Conservation (phyloP, 2,329 filamentous ascomycete species). For the Botryotinia calthae region DNA sequence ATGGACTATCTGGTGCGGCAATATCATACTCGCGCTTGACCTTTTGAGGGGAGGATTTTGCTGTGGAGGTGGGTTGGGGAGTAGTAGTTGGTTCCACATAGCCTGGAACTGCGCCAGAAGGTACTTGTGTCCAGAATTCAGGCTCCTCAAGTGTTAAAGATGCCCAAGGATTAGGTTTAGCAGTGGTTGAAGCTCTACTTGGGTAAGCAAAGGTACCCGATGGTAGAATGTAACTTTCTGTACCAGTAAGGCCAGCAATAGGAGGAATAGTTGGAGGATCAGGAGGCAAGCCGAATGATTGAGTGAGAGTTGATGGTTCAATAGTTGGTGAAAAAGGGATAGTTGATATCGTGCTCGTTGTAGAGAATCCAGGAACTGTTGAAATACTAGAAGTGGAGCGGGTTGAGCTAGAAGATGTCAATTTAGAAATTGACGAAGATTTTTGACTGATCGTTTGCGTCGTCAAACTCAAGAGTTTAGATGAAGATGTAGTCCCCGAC, state of each 20-base stretch:
- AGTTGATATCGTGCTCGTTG: neutral
- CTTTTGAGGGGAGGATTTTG: neutral
- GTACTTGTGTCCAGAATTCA: neutral
- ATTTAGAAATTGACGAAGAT: neutral
- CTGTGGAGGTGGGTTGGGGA: neutral
- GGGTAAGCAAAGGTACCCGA: neutral
- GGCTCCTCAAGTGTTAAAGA: neutral
- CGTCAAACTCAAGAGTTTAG: neutral
- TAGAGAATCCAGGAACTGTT: neutral
- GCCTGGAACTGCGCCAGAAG: neutral
- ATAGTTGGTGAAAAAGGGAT: neutral
- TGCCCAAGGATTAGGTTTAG: neutral
- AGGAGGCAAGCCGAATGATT: neutral
- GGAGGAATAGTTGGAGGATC: constrained; percentile 4
- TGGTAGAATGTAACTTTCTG: neutral
- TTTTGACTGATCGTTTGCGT: neutral
- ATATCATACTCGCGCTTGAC: constrained; percentile 1
- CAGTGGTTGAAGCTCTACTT: neutral
- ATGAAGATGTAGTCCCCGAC: neutral
- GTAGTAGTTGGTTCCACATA: neutral
- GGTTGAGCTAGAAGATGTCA: neutral
- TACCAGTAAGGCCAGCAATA: neutral
- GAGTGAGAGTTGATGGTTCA: neutral
- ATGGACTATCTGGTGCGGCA: neutral
- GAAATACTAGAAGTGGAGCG: neutral